Base-by-base conservation (phyloP, 768 basidiomycete species). In the Mycena venus region DNA sequence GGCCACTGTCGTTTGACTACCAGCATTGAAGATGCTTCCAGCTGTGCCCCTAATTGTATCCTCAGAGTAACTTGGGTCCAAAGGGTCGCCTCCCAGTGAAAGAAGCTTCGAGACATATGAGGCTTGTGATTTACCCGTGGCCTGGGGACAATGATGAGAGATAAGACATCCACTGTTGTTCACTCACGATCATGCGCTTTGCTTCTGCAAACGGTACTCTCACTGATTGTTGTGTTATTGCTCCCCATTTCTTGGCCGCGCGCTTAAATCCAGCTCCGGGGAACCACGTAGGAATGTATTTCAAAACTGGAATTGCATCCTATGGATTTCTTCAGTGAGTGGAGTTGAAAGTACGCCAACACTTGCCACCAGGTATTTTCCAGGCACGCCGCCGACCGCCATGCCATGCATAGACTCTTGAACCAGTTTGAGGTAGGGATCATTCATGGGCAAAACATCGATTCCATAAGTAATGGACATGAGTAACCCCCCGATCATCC, bases 241-340 rank as follows among this genome's bases (percentile, higher is more conserved):
- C 78, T 38, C 78, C 81, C 85, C 85, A 86, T n/a, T 72, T 67
- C 27, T 79, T 78, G 2, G 88, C 88, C 61, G 82, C 83, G 38
- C 80, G 80, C 74, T 88, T 83, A 72, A 89, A 90, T 1, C 82
- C 82, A 23, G 86, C 85, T 0, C 89, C 89, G 10, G 88, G 88
- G 12, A 89, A 47, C 87, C 87, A 90, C n/a, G n/a, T n/a, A n/a
- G n/a, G n/a, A n/a, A n/a, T n/a, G n/a, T n/a, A n/a, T n/a, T n/a
- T n/a, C n/a, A 89, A 83, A 80, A 61, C 3, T 7, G 67, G 65
- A 19, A 75, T n/a, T 17, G 42, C 40, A 23, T 53, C 56, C 72
- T 65, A 42, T n/a, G n/a, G 1, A 55, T 12, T 47, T 23, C 14
- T 42, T 34, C 25, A 51, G 2, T 4, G 12, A 4, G 42, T 17